Conservation (phyloP, 2,329 filamentous ascomycete genomes). For the Pezicula carpinea region DNA sequence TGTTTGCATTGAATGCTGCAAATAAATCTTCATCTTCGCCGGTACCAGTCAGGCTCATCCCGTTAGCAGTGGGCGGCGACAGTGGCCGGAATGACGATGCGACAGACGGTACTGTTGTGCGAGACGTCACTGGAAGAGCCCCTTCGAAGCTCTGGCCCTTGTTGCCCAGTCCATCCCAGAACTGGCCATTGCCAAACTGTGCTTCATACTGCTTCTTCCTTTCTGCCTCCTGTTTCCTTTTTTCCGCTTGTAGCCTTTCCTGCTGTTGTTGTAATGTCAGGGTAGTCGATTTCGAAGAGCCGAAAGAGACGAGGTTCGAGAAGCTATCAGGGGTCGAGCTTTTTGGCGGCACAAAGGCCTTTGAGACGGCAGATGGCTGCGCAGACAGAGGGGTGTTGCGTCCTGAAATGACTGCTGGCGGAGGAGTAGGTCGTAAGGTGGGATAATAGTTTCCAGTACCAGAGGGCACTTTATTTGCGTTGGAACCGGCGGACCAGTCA, state of each 20-base stretch:
- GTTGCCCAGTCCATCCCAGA: slow-evolving; percentile 69
- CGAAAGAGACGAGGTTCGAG: slow-evolving; percentile 67
- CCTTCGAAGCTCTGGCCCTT: slow-evolving; percentile 37
- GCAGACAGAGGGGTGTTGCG: slow-evolving; percentile 48
- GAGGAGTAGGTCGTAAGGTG: slow-evolving; percentile 45
- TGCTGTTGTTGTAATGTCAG: slow-evolving; percentile 76
- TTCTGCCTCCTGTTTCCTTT: slow-evolving; percentile 69
- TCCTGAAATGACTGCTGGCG: slow-evolving; percentile 45
- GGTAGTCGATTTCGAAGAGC: slow-evolving; percentile 55
- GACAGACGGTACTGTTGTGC: slow-evolving; percentile 39
- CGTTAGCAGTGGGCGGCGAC: slow-evolving; percentile 27
- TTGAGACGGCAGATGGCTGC: slow-evolving; percentile 34
- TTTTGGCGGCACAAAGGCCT: slow-evolving; percentile 36
- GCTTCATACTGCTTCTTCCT: slow-evolving; percentile 65
- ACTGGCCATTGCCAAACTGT: slow-evolving; percentile 71
- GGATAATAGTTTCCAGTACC: slow-evolving; percentile 41
- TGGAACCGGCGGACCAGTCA: slow-evolving; percentile 46
- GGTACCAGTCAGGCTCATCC: slow-evolving; percentile 6
- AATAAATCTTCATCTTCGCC: slow-evolving; percentile 59
- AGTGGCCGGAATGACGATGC: slow-evolving; percentile 27
- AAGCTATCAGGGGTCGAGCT: slow-evolving; percentile 62
- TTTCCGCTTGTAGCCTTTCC: slow-evolving; percentile 60
- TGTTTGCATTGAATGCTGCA: slow-evolving; percentile 62
- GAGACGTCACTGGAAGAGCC: slow-evolving; percentile 42
- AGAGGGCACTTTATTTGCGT: slow-evolving; percentile 37